Base-by-base conservation (phyloP, 148 eudicot genomes). In the Chenopodium quinoa region DNA sequence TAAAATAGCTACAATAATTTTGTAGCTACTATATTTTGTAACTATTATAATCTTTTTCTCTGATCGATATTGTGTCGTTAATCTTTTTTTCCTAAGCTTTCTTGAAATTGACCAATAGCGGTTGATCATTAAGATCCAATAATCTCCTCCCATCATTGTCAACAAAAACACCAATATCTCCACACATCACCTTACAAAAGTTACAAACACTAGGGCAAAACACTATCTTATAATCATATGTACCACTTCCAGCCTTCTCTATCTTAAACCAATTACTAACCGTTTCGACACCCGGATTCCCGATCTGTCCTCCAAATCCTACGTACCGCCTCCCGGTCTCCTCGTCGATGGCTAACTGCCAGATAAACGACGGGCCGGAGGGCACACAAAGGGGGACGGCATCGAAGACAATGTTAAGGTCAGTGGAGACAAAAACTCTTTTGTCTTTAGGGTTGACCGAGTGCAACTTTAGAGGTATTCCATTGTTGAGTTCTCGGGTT, bases 201-300 rank as follows among this genome's bases (percentile, higher is more conserved):
- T 82, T 71, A 79, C 93, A 91, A 65, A 91, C 90, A 82, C 84
- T 82, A 2, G 91, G 93, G 80, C 93, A 91, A 79, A 68, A 89
- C 67, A 91, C 89, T 46, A 91, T 81, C 86, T 88, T 89, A 64
- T 89, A 89, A 16, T 85, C 87, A 85, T 60, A 48, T 37, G 14
- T 22, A 1, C 69, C 76, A 27, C 52, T 76, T 1, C 62, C 89
- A 31, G 13, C 80, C 65, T 83, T 80, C 71, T 86, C 91, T 4
- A 91, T 85, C 89, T 81, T 91, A 78, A 91, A 91, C 91, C 91
- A 88, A 20, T 85, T 88, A 70, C 82, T 75, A 46, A 90, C 74
- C 2, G 87, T 84, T 17, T 44, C 54, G 5, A 29, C 23, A 34
- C 89, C 89, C 5, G 91, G 89, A 7, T 73, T 73, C 9, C 86